Percentiles rank a stretch among this genome's conserved stretches.
Conservation (phyloP, 2,329 filamentous ascomycete species). For the Trichoderma lentiforme region DNA sequence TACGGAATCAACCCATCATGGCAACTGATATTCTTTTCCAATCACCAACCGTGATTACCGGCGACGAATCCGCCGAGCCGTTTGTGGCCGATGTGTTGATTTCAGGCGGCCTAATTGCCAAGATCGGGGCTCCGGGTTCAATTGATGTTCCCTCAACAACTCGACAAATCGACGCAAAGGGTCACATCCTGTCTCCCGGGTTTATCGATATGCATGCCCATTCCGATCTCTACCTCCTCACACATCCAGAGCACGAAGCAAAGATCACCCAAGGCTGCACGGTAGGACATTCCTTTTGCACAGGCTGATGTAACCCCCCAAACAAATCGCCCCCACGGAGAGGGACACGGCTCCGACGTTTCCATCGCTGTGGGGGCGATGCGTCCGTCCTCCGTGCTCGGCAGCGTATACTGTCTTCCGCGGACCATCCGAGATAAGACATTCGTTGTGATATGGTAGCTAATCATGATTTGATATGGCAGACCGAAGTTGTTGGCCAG, state of each 20-base stretch:
- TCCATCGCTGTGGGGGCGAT: background rate
- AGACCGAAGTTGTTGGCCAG: constrained; percentile 27
- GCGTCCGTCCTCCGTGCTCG: background rate
- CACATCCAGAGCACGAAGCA: constrained; percentile 24
- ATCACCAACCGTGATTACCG: constrained; percentile 24
- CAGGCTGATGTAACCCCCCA: constrained; percentile 1
- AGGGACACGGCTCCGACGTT: background rate
- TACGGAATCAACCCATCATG: background rate
- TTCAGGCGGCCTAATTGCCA: constrained; percentile 21
- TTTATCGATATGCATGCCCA: constrained; percentile 30
- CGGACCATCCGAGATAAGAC: background rate
- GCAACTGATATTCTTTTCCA: constrained; percentile 22
- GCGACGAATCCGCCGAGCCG: constrained; percentile 22
- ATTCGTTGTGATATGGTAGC: background rate
- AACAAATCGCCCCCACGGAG: background rate
- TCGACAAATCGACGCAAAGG: constrained; percentile 22
- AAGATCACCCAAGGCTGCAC: constrained; percentile 28
- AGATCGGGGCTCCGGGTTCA: constrained; percentile 21
- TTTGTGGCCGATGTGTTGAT: constrained; percentile 26
- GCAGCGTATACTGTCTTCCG: background rate
- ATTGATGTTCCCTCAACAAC: constrained; percentile 16
- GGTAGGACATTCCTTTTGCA: constrained; percentile 18
- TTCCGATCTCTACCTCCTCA: constrained; percentile 26
- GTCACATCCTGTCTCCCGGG: constrained; percentile 23
- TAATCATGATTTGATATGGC: background rate